Evolutionary conservation across 108 stramenopile genomes (phyloP).

Genomic region (Fragilariopsis cylindrus): DNA sequence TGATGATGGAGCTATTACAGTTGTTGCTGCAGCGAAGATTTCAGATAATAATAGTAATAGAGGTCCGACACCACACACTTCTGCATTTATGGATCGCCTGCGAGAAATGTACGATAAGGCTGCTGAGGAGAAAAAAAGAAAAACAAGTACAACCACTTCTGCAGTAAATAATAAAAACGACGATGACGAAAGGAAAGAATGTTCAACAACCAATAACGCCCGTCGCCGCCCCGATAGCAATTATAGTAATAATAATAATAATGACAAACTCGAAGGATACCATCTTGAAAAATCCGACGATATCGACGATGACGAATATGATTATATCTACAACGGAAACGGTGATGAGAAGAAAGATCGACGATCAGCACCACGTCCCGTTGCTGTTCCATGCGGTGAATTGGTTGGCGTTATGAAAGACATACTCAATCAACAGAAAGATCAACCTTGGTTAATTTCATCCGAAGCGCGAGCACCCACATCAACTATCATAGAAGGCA

Average conservation of each 20-base stretch:
- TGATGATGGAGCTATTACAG: no score
- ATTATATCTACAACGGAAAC: not conserved
- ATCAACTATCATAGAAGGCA: not conserved
- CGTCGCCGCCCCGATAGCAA: not conserved
- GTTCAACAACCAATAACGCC: not conserved
- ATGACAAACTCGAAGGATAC: slow-evolving; percentile 18
- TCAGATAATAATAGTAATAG: no score
- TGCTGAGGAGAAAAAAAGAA: slow-evolving; percentile 50
- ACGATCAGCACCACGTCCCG: slow-evolving; percentile 46
- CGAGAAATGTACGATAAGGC: slow-evolving; percentile 59
- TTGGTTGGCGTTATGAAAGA: slow-evolving; percentile 56
- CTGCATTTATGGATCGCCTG: slow-evolving; percentile 62
- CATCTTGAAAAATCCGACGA: slow-evolving; percentile 34
- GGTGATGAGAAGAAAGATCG: slow-evolving; percentile 5
- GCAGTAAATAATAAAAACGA: not conserved
- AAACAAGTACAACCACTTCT: not conserved
- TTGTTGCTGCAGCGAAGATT: no score
- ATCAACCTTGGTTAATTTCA: slow-evolving; percentile 76
- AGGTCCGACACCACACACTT: slow-evolving; percentile 45
- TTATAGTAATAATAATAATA: not conserved
- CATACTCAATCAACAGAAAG: slow-evolving; percentile 49
- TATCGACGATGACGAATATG: not conserved
- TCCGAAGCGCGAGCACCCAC: slow-evolving; percentile 65
- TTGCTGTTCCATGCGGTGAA: slow-evolving; percentile 54
- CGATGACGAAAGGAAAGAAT: slow-evolving; percentile 6